Conservation (phyloP, 371 early-diverging fungal genomes). For the Mucor lusitanicus region DNA sequence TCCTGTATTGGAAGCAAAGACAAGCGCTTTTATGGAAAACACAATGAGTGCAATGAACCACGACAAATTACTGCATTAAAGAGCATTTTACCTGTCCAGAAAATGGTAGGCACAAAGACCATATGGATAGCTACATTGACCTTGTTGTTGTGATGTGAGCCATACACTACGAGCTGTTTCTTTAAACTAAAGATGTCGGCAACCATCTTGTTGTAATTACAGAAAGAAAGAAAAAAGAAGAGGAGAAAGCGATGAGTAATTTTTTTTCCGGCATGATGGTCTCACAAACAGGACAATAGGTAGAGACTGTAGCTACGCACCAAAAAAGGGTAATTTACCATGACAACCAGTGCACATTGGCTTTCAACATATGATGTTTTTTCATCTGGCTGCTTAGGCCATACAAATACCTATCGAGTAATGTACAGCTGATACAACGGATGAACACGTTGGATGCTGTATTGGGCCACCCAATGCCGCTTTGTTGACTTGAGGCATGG, state of each 20-base stretch:
- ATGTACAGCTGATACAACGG: too few relatives aligned
- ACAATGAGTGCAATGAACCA: too few relatives aligned
- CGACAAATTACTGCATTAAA: too few relatives aligned
- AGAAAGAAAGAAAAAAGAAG: slow-evolving; percentile 6
- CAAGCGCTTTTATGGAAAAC: slow-evolving; percentile 50
- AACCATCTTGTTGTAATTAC: slow-evolving; percentile 6
- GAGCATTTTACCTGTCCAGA: slow-evolving; percentile 67
- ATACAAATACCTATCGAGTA: too few relatives aligned
- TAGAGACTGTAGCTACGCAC: neutral
- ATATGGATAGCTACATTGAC: slow-evolving; percentile 86
- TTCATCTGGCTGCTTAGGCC: too few relatives aligned
- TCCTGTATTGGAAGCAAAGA: slow-evolving; percentile 61
- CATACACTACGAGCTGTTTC: slow-evolving; percentile 77
- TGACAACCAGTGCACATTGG: neutral
- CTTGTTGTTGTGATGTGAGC: slow-evolving; percentile 76
- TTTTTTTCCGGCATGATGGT: neutral
- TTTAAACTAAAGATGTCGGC: slow-evolving; percentile 66
- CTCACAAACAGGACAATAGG: neutral
- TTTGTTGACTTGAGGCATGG: too few relatives aligned
- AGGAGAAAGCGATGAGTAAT: neutral
- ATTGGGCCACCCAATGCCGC: too few relatives aligned
- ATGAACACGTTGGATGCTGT: too few relatives aligned
- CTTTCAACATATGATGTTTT: neutral
- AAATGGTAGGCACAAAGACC: slow-evolving; percentile 88
- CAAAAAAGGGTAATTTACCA: neutral